Conservation (phyloP, 345 rosid genomes). For the Citrus hindsii region DNA sequence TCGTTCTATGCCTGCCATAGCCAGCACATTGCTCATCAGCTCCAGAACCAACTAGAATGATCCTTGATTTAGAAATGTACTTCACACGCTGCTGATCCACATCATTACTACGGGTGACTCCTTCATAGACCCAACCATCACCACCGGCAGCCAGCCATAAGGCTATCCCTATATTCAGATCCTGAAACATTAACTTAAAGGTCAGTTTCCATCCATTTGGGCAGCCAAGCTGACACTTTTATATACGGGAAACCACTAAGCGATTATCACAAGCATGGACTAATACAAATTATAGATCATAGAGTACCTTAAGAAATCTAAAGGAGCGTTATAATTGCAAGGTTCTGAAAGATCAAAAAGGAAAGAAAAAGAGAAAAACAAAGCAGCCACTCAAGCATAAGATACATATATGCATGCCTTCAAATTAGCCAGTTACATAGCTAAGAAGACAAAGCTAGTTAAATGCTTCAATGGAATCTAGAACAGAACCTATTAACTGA, state of each 20-base stretch:
- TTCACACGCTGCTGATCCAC: slow-evolving; percentile 29
- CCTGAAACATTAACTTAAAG: slow-evolving; percentile 43
- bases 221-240: not conserved
- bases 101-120: slow-evolving; percentile 13
- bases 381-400: not conserved
- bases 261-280: not conserved
- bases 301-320: not conserved
- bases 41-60: slow-evolving; percentile 87
- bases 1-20: slow-evolving; percentile 90
- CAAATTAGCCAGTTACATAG: not conserved
- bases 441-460: not conserved
- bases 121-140: slow-evolving; percentile 71
- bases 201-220: not conserved
- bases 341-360: not conserved
- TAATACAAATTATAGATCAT: not conserved
- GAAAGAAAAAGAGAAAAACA: not conserved
- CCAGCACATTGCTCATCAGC: slow-evolving; percentile 99
- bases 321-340: not conserved
- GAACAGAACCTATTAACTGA: not conserved
- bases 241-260: not conserved
- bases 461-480: slow-evolving; percentile 9
- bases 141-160: slow-evolving; percentile 89
- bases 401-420: not conserved
- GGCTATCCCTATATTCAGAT: slow-evolving; percentile 90
- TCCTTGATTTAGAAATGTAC: slow-evolving; percentile 66